Percentiles rank a stretch among this genome's conserved stretches.
phyloP scores from a whole-genome alignment of 345 rosid species.

The Corchorus olitorius region DNA sequence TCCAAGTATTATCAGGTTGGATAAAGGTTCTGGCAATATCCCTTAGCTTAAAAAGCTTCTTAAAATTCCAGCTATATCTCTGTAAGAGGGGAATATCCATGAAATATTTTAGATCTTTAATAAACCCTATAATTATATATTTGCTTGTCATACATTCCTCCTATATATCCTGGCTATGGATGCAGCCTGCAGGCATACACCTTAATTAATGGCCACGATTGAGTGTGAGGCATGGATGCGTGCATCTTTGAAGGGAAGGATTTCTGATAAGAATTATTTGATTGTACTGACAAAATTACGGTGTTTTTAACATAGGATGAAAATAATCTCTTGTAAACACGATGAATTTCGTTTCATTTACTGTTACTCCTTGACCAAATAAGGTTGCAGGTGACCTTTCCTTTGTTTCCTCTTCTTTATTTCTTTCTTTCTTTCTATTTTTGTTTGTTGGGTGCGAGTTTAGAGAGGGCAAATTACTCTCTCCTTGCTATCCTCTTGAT shows the following conservation, averaged over 20 bases:
- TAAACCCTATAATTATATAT: neutral
- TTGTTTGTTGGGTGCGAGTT: neutral
- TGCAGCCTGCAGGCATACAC: no score
- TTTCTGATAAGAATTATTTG: neutral
- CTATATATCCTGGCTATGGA: no score
- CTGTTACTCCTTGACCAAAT: neutral
- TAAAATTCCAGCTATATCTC: no score
- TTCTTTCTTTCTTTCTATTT: no score
- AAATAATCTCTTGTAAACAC: neutral
- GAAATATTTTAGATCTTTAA: neutral
- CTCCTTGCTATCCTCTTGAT: neutral
- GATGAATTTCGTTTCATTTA: neutral
- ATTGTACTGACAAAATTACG: neutral
- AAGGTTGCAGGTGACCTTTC: neutral
- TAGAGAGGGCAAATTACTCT: neutral
- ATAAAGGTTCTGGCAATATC: no score
- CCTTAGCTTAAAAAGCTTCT: no score
- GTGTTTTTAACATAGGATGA: neutral
- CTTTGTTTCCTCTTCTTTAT: neutral
- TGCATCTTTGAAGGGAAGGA: neutral
- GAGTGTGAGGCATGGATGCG: no score
- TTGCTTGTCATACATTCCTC: neutral
- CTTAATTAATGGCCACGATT: no score
- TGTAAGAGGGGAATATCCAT: no score
- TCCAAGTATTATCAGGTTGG: no score